Base-by-base conservation (phyloP, 495 filamentous ascomycete genomes). In the Pyronema domesticum region DNA sequence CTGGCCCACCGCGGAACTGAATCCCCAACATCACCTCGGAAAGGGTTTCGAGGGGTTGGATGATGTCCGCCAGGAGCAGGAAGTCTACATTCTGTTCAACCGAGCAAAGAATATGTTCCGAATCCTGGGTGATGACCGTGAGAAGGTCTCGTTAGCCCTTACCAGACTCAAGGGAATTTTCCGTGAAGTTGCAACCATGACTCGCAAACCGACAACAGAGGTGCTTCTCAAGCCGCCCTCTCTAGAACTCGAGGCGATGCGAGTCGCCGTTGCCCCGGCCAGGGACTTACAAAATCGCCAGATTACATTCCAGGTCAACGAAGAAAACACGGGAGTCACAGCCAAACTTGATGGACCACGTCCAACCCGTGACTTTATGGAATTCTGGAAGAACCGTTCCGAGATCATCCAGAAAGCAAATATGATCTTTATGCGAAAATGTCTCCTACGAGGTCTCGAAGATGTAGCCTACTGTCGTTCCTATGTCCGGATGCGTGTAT, bases 401-500 rank as follows among this genome's bases (percentile, higher is more conserved):
- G 44, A 15, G 9, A 46, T 34, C 19, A 7, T 63, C 13, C 53
- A 59, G 30, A 44, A 3, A 23, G 63, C 59, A 6, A 66, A 66
- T 50, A 36, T 34, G 18, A 13, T 19, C 8, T 60, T 60, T 18
- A 35, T 66, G n/a, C 59, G 54, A 36, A 44, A 46, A 30, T 37
- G 55, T 36, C 35, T 51, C 4, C 49, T 56, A 14, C 56, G 58
- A 18, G 63, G 59, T 3, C 42, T 66, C 18, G 54, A 58, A 3
- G 63, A 66, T 51, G 42, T 62, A 3, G 10, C 55, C n/a, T 66
- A 65, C 43, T 55, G 46, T 35, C 62, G 57, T 40, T 59, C 59
- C 1, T 53, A 65, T 55, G 55, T 44, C 9, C 56, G 49, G 33
- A 37, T 66, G 49, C 65, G 61, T 17, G 54, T 63, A 7, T 57